Evolutionary conservation across 257 asterid genomes (phyloP).

Genomic region (Rauvolfia tetraphylla): DNA sequence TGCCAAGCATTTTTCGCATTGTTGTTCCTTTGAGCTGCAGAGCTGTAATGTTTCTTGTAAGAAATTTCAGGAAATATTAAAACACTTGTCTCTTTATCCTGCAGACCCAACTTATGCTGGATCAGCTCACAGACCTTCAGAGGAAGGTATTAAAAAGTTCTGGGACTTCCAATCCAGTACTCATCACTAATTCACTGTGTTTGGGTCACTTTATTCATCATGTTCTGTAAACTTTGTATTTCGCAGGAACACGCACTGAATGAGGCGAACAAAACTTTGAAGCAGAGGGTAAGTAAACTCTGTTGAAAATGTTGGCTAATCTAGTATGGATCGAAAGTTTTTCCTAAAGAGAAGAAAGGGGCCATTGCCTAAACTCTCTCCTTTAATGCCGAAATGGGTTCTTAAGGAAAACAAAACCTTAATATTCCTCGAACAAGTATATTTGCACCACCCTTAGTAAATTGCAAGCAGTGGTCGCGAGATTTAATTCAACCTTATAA

Average conservation of each 20-base stretch:
- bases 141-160: slow-evolving; percentile 47
- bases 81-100: slow-evolving; percentile 6
- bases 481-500: not conserved
- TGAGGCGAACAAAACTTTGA: slow-evolving; percentile 84
- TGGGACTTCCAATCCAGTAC: not conserved
- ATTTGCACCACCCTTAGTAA: not conserved
- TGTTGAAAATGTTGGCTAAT: not conserved
- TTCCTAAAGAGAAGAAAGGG: not conserved
- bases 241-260: slow-evolving; percentile 85
- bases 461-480: not conserved
- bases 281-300: slow-evolving; percentile 66
- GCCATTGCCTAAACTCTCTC: not conserved
- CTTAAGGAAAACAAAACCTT: too few species aligned
- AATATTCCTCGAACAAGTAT: too few species aligned
- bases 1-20: not conserved
- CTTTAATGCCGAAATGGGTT: not conserved
- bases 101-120: slow-evolving; percentile 97
- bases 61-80: not conserved
- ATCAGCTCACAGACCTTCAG: slow-evolving; percentile 85
- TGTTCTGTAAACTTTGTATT: slow-evolving; percentile 10
- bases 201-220: not conserved
- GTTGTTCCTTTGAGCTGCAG: not conserved
- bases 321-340: not conserved
- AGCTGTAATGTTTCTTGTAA: not conserved
- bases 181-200: not conserved